Percentiles rank a stretch among this genome's conserved stretches.
These are phyloP conservation scores for Farysia itapuensis DNA, from an alignment of 1,284 basidiomycete genomes.

Conservation along the genomic window DNA sequence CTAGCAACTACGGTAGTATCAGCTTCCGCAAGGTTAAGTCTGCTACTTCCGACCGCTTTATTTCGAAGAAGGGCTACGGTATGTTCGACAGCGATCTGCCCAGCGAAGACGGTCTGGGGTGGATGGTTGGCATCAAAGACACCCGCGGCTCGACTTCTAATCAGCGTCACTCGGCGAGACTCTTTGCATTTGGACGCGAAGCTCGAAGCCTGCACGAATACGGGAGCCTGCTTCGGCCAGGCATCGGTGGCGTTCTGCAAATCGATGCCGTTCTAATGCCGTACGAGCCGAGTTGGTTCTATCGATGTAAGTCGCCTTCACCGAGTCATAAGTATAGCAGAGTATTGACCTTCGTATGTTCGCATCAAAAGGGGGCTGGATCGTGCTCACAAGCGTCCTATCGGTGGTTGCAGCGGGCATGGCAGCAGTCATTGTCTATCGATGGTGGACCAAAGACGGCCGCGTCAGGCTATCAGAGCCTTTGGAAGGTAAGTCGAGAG, in stretches of 20 bases:
- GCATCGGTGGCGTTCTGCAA: constrained; percentile 72
- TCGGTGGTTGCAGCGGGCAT: not conserved
- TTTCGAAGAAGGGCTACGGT: too few species aligned
- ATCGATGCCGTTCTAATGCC: constrained; percentile 82
- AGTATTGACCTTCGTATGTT: too few species aligned
- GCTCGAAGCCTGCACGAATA: constrained; percentile 61
- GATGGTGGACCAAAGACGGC: constrained; percentile 30
- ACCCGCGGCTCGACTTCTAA: constrained; percentile 75
- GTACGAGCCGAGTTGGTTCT: constrained; percentile 69
- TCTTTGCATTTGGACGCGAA: constrained; percentile 79
- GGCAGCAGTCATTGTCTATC: constrained; percentile 2
- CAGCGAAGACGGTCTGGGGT: constrained; percentile 63
- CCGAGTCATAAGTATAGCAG: too few species aligned
- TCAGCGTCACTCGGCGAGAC: constrained; percentile 72
- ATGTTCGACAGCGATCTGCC: too few species aligned
- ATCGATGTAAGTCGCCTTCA: constrained; percentile 43
- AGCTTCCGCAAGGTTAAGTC: constrained; percentile 33
- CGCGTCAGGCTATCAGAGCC: constrained; percentile 26
- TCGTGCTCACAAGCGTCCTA: constrained; percentile 4
- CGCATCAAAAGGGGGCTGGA: constrained; percentile 46
- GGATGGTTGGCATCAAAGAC: constrained; percentile 85
- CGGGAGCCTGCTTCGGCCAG: constrained; percentile 4
- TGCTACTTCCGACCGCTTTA: not conserved
- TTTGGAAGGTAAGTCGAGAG: constrained; percentile 20
- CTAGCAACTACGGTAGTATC: constrained; percentile 41